A percentile compares a stretch with the other conserved stretches of the same genome.
phyloP scores from a whole-genome alignment of 345 rosid genomes.

The Alliaria petiolata region DNA sequence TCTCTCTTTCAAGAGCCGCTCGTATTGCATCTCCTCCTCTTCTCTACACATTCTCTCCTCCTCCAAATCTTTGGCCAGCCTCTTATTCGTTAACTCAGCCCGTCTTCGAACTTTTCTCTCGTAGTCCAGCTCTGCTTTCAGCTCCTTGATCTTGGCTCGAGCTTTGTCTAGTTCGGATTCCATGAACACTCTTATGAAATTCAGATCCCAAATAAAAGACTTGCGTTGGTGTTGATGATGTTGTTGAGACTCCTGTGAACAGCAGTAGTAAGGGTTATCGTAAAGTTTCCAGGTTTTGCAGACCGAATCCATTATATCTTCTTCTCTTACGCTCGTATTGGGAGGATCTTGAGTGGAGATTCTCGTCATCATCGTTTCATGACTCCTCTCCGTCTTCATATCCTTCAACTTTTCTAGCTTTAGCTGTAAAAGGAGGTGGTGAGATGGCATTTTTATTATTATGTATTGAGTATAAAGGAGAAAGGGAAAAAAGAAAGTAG shows the following conservation, averaged over 20 bases:
- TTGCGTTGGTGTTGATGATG: slow-evolving; percentile 28
- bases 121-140: slow-evolving; percentile 66
- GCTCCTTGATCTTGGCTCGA: slow-evolving; percentile 50
- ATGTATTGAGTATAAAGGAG: slow-evolving; percentile 30
- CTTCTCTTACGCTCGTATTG: slow-evolving; percentile 15
- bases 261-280: slow-evolving; percentile 60
- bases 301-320: slow-evolving; percentile 38
- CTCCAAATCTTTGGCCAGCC: slow-evolving; percentile 58
- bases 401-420: too few species aligned
- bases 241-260: slow-evolving; percentile 29
- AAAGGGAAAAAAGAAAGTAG: slow-evolving; percentile 38
- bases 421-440: slow-evolving; percentile 13
- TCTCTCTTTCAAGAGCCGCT: slow-evolving; percentile 55
- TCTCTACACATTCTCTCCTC: slow-evolving; percentile 64
- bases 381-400: slow-evolving; percentile 37
- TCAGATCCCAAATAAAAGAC: slow-evolving; percentile 67
- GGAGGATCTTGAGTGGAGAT: slow-evolving; percentile 32
- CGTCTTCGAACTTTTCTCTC: slow-evolving; percentile 63
- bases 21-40: slow-evolving; percentile 55
- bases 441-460: neutral
- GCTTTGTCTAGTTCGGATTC: slow-evolving; percentile 49
- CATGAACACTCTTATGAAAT: slow-evolving; percentile 51
- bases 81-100: slow-evolving; percentile 56
- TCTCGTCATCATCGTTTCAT: slow-evolving; percentile 48
- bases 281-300: slow-evolving; percentile 71